Conservation (phyloP, 1,284 basidiomycete genomes). For the Irpex sp. region DNA sequence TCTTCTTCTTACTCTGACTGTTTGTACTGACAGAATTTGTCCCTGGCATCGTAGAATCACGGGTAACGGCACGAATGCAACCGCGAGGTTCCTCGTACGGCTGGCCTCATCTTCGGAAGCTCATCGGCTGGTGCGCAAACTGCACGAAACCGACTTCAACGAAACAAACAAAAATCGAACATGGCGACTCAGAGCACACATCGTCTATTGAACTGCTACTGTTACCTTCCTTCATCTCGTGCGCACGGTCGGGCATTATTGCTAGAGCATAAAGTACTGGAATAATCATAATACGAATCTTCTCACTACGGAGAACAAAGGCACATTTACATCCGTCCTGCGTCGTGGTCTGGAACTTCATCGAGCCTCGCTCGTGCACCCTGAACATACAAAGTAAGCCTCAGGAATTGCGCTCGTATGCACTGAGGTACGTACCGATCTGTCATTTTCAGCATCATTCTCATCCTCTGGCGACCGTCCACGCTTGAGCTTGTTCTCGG, state of each 20-base stretch:
- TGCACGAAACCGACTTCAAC: constrained; percentile 56
- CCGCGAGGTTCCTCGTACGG: constrained; percentile 42
- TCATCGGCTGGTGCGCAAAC: constrained; percentile 54
- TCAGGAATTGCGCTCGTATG: constrained; percentile 4
- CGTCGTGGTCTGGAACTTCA: constrained; percentile 45
- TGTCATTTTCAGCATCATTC: constrained; percentile 38
- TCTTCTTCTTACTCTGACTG: not conserved
- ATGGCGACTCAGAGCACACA: constrained; percentile 50
- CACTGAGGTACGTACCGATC: constrained; percentile 50
- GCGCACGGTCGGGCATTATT: not conserved
- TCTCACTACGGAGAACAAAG: not conserved
- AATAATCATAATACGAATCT: constrained; percentile 13
- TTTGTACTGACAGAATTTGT: not conserved
- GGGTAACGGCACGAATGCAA: constrained; percentile 23
- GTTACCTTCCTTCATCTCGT: not conserved
- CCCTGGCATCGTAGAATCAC: not conserved
- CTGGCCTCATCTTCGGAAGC: constrained; percentile 58
- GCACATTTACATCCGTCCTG: constrained; percentile 56
- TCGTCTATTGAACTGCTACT: constrained; percentile 47
- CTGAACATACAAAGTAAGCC: constrained; percentile 32
- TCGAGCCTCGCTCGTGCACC: constrained; percentile 51
- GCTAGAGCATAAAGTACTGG: constrained; percentile 5
- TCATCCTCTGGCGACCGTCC: constrained; percentile 71
- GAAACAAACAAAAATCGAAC: constrained; percentile 34
- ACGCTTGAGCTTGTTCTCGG: constrained; percentile 46